phyloP scores from a whole-genome alignment of 306 rosid species.

The Erythrophleum fordii region DNA sequence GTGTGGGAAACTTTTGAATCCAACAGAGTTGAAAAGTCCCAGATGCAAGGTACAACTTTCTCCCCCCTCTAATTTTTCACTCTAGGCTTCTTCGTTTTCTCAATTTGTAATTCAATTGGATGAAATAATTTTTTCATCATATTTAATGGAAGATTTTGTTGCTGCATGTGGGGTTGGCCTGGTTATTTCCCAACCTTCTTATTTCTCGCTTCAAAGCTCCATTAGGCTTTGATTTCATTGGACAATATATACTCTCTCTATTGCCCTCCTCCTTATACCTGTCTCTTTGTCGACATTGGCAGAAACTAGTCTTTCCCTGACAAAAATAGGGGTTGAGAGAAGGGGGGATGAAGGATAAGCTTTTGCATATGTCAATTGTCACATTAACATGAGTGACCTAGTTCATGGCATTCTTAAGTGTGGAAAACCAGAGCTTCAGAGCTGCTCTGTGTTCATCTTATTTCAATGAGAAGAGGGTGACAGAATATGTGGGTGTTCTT shows the following conservation, averaged over 20 bases:
- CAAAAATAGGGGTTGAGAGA: too few relatives aligned
- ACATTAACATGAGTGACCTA: not conserved
- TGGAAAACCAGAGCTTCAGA: too few relatives aligned
- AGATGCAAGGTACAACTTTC: constrained; percentile 79
- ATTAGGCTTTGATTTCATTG: not conserved
- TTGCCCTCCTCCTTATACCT: not conserved
- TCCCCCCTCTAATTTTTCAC: not conserved
- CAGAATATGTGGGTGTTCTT: too few relatives aligned
- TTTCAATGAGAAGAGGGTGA: too few relatives aligned
- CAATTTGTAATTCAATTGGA: not conserved
- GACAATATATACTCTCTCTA: not conserved
- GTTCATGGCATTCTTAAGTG: not conserved
- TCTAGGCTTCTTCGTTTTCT: not conserved
- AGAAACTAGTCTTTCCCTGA: not conserved
- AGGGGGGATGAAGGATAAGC: not conserved
- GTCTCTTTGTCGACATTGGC: not conserved
- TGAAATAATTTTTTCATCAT: constrained; percentile 1
- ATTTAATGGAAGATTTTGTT: constrained; percentile 1
- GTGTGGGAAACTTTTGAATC: constrained; percentile 90
- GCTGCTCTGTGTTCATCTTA: too few relatives aligned
- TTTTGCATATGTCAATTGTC: not conserved
- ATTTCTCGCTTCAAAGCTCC: not conserved
- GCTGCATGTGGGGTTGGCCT: not conserved
- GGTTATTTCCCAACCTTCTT: not conserved
- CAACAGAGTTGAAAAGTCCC: constrained; percentile 82